Base-by-base conservation (phyloP, 2,329 filamentous ascomycete genomes). In the Chaetothyriales sp. region DNA sequence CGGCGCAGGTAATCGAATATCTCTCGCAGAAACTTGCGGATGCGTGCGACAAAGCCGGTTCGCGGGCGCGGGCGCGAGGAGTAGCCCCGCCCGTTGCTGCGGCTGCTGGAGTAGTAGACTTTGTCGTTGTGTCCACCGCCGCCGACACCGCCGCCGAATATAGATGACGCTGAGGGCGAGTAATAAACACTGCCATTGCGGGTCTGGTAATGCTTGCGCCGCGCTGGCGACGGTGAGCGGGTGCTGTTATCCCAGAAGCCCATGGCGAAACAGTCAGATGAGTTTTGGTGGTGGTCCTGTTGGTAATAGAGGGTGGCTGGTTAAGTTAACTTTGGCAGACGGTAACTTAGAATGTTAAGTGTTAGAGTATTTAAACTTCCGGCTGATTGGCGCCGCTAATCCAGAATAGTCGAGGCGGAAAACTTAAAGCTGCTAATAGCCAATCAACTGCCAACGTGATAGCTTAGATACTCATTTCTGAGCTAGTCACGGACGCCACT, bases 11-110 rank as follows among this genome's bases (percentile, higher is more conserved):
- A 94, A 65, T 82, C 78, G 65, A 83, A 74, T 7, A 95, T 79
- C 64, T 94, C 82, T 62, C 84, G 83, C 51, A 95, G 70, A 55
- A 95, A 78, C 44, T 83, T 80, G 63, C 83, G 83, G 54, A 95
- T 78, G 61, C 86, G 83, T 51, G 79, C 71, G 56, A 95, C 69
- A 70, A 93, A 95, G 62, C 81, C 83, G 53, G 79, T 75, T 58
- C 90, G 84, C 1, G 90, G 86, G 2, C 74, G 70, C 18, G 85
- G 84, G 62, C 86, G 84, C 64, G 86, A 86, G 69, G 88, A 89
- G 52, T 75, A 74, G 61, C 74, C 75, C 66, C 67, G 70, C 32
- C 32, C 32, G 15, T 15, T 39, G 32, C 32, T 39, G 32, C 32
- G 32, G 32, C 32, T 39, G 32, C 64, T 48, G 66, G 65, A 26